Conservation (phyloP, 2,329 filamentous ascomycete species). For the Nemania bipapillata region DNA sequence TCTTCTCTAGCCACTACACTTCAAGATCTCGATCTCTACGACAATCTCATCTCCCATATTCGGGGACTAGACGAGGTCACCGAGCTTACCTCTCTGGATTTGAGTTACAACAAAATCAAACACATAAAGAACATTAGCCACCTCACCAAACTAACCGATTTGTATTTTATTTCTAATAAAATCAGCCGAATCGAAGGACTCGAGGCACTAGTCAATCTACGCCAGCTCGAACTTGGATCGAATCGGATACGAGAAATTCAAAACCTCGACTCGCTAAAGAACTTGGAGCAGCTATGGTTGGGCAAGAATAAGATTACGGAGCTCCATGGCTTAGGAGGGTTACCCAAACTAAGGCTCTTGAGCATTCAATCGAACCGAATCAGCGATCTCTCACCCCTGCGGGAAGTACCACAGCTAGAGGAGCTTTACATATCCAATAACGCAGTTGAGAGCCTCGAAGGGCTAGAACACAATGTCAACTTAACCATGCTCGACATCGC, state of each 20-base stretch:
- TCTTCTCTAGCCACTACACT: slow-evolving; percentile 72
- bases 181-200: slow-evolving; percentile 88
- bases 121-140: slow-evolving; percentile 91
- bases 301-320: slow-evolving; percentile 96
- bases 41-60: slow-evolving; percentile 91
- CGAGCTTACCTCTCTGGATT: slow-evolving; percentile 81
- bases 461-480: slow-evolving; percentile 72
- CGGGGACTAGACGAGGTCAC: slow-evolving; percentile 81
- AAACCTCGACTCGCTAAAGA: slow-evolving; percentile 80
- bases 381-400: slow-evolving; percentile 78
- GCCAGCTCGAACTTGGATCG: slow-evolving; percentile 88
- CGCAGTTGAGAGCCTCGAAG: slow-evolving; percentile 78
- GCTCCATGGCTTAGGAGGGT: slow-evolving; percentile 77
- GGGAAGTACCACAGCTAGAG: slow-evolving; percentile 78
- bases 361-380: slow-evolving; percentile 97
- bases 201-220: slow-evolving; percentile 76
- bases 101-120: slow-evolving; percentile 99
- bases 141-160: slow-evolving; percentile 78
- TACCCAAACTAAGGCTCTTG: slow-evolving; percentile 84
- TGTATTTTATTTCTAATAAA: slow-evolving; percentile 96
- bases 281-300: slow-evolving; percentile 89
- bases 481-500: slow-evolving; percentile 88
- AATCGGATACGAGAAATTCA: slow-evolving; percentile 91
- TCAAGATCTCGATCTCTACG: slow-evolving; percentile 91
- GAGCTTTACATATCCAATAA: slow-evolving; percentile 98